Evolutionary conservation across 2,329 filamentous ascomycete species (phyloP).

Genomic region (Fusarium succisae): DNA sequence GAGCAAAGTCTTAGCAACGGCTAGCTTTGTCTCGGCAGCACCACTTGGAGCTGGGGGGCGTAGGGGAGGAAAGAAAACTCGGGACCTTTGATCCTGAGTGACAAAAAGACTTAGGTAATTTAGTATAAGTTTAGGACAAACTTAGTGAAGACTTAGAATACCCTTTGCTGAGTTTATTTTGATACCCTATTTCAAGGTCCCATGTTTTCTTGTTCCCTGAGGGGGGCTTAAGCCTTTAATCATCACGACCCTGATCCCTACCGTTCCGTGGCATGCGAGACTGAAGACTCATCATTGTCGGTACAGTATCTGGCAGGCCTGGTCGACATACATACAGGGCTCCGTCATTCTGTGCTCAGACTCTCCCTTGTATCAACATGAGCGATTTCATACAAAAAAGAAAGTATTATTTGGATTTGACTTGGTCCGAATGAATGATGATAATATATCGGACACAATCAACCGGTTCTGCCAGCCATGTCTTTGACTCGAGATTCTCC

Average conservation of each 20-base stretch:
- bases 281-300: background rate
- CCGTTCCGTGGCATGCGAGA: conserved; percentile 24
- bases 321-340: background rate
- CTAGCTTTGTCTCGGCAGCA: conserved; percentile 39
- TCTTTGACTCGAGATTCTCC: conserved; percentile 7
- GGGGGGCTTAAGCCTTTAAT: conserved; percentile 42
- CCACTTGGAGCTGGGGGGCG: conserved; percentile 33
- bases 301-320: background rate
- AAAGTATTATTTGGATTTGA: conserved; percentile 6
- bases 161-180: no score
- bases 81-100: no score
- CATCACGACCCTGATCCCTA: conserved; percentile 32
- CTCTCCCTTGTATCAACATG: conserved; percentile 8
- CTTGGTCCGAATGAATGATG: background rate
- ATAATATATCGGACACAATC: background rate
- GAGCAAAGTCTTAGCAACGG: conserved; percentile 32
- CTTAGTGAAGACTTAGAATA: no score
- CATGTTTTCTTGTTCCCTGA: no score
- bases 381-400: conserved; percentile 13
- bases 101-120: no score
- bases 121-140: no score
- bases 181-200: no score
- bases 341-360: background rate
- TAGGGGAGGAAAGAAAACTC: background rate
- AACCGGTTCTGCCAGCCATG: background rate